These are phyloP conservation scores for Alternaria solani DNA, from an alignment of 2,329 filamentous ascomycete genomes.

Conservation along the genomic window DNA sequence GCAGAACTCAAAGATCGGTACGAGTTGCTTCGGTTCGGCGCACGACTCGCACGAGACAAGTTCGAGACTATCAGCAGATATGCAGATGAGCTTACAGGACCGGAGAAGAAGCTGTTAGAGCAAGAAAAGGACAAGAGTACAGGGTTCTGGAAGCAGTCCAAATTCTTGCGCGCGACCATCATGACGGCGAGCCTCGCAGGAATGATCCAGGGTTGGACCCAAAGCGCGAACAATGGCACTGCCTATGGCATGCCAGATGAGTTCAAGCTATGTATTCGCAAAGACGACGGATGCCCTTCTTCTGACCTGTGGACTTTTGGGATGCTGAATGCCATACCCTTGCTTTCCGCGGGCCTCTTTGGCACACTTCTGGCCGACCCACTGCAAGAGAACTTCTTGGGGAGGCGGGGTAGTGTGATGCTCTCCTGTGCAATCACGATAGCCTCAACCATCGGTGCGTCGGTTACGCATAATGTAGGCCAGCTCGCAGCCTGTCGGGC, in stretches of 20 bases:
- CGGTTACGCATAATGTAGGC: conserved; percentile 23
- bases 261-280: conserved; percentile 18
- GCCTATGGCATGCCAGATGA: conserved; percentile 29
- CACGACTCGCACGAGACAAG: conserved; percentile 32
- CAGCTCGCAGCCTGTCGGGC: conserved; percentile 30
- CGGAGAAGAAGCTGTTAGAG: conserved; percentile 20
- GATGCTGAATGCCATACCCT: conserved; percentile 32
- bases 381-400: conserved; percentile 30
- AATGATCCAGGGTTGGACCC: conserved; percentile 34
- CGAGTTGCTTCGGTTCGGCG: conserved; percentile 29
- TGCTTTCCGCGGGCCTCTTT: conserved; percentile 30
- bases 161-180: conserved; percentile 33
- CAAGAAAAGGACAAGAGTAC: conserved; percentile 21
- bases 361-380: conserved; percentile 31
- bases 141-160: conserved; percentile 34
- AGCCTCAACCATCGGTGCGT: conserved; percentile 32
- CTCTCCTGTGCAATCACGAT: conserved; percentile 29
- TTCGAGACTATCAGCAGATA: conserved; percentile 28
- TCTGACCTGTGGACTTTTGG: conserved; percentile 29
- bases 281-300: conserved; percentile 6
- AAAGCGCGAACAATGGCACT: conserved; percentile 30
- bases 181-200: conserved; percentile 31
- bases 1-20: conserved; percentile 24
- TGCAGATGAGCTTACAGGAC: conserved; percentile 24
- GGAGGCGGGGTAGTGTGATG: conserved; percentile 29